Conservation (phyloP, 2,329 filamentous ascomycete species). For the Byssothecium circinans region DNA sequence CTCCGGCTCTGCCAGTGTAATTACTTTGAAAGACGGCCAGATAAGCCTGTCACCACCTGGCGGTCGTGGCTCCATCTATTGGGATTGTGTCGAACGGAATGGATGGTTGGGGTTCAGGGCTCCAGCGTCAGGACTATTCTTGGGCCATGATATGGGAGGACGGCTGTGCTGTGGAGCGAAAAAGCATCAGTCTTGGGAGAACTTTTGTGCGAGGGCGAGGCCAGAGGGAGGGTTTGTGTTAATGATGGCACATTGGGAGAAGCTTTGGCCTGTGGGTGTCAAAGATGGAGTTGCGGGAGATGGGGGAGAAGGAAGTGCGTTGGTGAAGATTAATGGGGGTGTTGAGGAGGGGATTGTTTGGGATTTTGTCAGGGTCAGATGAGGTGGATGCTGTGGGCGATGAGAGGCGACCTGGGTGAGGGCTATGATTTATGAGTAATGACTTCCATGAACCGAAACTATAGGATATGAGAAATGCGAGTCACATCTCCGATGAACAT, state of each 20-base stretch:
- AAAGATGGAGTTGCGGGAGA: too few species aligned
- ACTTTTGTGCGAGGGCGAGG: conserved; percentile 31
- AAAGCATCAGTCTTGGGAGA: conserved; percentile 31
- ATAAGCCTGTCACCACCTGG: conserved; percentile 30
- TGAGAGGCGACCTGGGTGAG: too few species aligned
- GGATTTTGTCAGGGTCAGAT: conserved; percentile 17
- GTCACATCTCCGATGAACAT: too few species aligned
- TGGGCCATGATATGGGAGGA: conserved; percentile 31
- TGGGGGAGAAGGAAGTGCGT: neutral
- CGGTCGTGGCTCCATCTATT: conserved; percentile 31
- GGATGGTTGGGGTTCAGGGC: conserved; percentile 47
- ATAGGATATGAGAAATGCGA: neutral
- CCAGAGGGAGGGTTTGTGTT: conserved; percentile 41
- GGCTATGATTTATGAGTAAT: neutral
- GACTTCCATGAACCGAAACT: neutral
- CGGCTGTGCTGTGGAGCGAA: conserved; percentile 14
- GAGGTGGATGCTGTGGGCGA: neutral
- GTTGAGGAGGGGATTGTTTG: conserved; percentile 10
- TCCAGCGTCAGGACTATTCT: conserved; percentile 24
- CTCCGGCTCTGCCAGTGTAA: conserved; percentile 22
- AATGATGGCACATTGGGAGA: conserved; percentile 27
- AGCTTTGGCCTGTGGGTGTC: conserved; percentile 33
- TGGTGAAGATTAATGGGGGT: conserved; percentile 8
- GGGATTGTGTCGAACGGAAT: conserved; percentile 43
- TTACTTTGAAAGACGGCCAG: conserved; percentile 37